Evolutionary conservation across 495 filamentous ascomycete genomes (phyloP).

Genomic region (Aspergillus baeticus): DNA sequence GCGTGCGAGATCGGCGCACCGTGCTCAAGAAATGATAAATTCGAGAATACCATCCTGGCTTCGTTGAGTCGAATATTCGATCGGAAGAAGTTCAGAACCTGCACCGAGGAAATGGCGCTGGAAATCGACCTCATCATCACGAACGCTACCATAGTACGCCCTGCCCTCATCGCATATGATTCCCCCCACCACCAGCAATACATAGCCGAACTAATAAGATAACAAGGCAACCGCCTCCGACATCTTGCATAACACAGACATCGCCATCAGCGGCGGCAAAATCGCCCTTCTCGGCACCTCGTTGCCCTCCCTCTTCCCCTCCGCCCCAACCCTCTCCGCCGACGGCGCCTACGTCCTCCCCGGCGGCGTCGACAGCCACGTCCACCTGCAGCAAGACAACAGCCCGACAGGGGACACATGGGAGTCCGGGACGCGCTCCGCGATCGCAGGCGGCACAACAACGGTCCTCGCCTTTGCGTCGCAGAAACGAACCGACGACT

Average conservation of each 20-base stretch:
- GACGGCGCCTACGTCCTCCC: slow-evolving; percentile 36
- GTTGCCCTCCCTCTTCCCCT: slow-evolving; percentile 30
- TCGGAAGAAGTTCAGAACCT: no score
- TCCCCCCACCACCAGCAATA: not conserved
- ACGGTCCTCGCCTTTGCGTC: slow-evolving; percentile 59
- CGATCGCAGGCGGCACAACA: slow-evolving; percentile 60
- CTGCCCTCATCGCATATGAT: not conserved
- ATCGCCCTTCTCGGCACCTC: slow-evolving; percentile 42
- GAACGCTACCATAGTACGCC: slow-evolving; percentile 19
- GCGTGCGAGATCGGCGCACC: not conserved
- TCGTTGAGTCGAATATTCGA: no score
- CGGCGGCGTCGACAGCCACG: slow-evolving; percentile 46
- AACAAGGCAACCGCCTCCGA: slow-evolving; percentile 39
- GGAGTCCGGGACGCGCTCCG: slow-evolving; percentile 51
- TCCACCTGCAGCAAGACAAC: slow-evolving; percentile 48
- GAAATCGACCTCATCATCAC: slow-evolving; percentile 18
- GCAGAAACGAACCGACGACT: slow-evolving; percentile 49
- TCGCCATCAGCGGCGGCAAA: slow-evolving; percentile 53
- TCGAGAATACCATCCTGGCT: not conserved
- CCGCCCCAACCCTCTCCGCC: slow-evolving; percentile 22
- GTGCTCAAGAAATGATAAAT: not conserved
- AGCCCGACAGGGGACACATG: slow-evolving; percentile 43
- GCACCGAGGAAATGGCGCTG: not conserved
- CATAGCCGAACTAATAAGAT: slow-evolving; percentile 8
- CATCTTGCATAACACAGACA: slow-evolving; percentile 41